Percentiles rank a stretch among this genome's conserved stretches.
Evolutionary conservation across 1,284 basidiomycete species (phyloP).

Genomic region (Ustilago curta): DNA sequence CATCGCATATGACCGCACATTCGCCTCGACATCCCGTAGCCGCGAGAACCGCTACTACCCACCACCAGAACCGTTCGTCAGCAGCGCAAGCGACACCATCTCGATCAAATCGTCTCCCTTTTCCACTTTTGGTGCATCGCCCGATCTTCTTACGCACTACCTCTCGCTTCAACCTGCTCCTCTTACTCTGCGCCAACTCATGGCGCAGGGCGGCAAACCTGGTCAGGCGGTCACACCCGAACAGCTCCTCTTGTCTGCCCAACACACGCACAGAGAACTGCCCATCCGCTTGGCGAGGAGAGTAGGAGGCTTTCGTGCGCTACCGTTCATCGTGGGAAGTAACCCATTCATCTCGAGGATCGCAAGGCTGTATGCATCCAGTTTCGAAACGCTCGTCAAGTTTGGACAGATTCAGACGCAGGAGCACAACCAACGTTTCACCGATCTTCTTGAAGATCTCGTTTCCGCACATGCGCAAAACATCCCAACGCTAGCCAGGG

Average conservation of each 20-base stretch:
- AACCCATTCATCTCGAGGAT: slow-evolving; percentile 86
- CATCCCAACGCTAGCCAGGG: slow-evolving; percentile 88
- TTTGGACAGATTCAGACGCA: slow-evolving; percentile 77
- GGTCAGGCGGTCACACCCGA: slow-evolving; percentile 53
- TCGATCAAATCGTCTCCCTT: slow-evolving; percentile 39
- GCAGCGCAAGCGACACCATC: slow-evolving; percentile 19
- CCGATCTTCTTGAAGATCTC: slow-evolving; percentile 77
- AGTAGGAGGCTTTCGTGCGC: slow-evolving; percentile 63
- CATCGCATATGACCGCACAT: slow-evolving; percentile 2
- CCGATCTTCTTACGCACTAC: slow-evolving; percentile 55
- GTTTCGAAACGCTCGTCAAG: slow-evolving; percentile 79
- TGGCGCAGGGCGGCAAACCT: slow-evolving; percentile 59
- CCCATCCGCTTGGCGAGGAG: slow-evolving; percentile 67
- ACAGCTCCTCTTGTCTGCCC: slow-evolving; percentile 62
- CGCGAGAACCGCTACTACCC: slow-evolving; percentile 45
- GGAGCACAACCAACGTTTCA: slow-evolving; percentile 79
- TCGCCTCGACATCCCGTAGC: slow-evolving; percentile 20
- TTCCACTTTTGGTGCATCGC: slow-evolving; percentile 63
- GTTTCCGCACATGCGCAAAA: slow-evolving; percentile 86
- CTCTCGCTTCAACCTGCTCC: slow-evolving; percentile 59
- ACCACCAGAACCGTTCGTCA: slow-evolving; percentile 46
- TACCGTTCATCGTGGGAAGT: slow-evolving; percentile 80
- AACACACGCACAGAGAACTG: slow-evolving; percentile 63
- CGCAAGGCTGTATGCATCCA: slow-evolving; percentile 79
- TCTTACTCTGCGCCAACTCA: slow-evolving; percentile 61